Conservation (phyloP, 2,329 filamentous ascomycete genomes). For the Thyridium curvatum region DNA sequence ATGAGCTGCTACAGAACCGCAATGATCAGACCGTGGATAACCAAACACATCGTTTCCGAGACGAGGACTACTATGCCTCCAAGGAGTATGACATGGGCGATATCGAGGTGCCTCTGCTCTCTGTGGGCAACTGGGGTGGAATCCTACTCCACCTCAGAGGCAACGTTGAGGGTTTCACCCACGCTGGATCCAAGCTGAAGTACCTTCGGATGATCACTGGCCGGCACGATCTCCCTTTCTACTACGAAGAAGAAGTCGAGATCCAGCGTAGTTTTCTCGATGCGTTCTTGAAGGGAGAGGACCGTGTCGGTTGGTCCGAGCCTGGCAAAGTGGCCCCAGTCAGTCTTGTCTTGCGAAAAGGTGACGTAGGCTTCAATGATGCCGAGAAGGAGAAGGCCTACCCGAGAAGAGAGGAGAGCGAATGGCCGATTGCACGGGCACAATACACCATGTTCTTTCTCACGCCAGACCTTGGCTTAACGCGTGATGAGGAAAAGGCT, state of each 20-base stretch:
- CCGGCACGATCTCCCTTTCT: conserved; percentile 66
- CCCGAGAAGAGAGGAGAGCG: conserved; percentile 46
- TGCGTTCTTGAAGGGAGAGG: conserved; percentile 64
- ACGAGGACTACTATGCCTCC: conserved; percentile 57
- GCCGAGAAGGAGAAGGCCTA: conserved; percentile 52
- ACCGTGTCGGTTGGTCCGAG: conserved; percentile 52
- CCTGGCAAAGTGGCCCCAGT: conserved; percentile 53
- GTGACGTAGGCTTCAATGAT: conserved; percentile 61
- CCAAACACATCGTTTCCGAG: conserved; percentile 47
- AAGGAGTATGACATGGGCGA: conserved; percentile 60
- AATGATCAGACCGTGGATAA: conserved; percentile 33
- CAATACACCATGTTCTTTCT: conserved; percentile 57
- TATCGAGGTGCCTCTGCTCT: conserved; percentile 61
- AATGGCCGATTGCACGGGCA: conserved; percentile 64
- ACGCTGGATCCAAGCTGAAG: conserved; percentile 60
- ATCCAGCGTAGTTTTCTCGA: conserved; percentile 63
- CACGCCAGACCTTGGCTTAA: conserved; percentile 36
- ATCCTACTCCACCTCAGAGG: conserved; percentile 64
- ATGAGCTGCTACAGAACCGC: conserved; percentile 42
- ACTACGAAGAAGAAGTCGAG: conserved; percentile 63
- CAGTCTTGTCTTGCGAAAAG: conserved; percentile 55
- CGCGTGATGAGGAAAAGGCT: conserved; percentile 12
- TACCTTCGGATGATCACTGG: conserved; percentile 65
- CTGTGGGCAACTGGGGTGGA: conserved; percentile 66
- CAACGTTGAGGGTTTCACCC: conserved; percentile 58